These are phyloP conservation scores for Globisporangium emineosum DNA, from an alignment of 352 stramenopile genomes.

Conservation along the genomic window DNA sequence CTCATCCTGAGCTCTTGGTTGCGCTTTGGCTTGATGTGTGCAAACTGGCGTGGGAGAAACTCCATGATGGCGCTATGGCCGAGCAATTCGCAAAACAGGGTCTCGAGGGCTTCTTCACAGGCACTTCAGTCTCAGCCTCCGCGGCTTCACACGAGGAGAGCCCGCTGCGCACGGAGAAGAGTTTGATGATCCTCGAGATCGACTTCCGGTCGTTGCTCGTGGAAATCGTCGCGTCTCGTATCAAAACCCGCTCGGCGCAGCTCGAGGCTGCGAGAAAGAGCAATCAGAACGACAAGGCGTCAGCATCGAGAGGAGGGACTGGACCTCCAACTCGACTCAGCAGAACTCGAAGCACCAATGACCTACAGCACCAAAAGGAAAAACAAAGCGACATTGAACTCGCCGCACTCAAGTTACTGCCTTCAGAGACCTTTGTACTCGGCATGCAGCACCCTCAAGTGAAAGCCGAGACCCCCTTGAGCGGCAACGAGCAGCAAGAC, in stretches of 20 bases:
- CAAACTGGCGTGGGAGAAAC: constrained; percentile 36
- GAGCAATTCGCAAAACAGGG: constrained; percentile 26
- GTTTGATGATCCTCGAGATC: constrained; percentile 49
- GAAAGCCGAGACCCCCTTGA: neutral
- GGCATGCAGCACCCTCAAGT: constrained; percentile 25
- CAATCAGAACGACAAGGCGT: constrained; percentile 2
- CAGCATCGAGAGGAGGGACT: neutral
- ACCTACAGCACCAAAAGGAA: neutral
- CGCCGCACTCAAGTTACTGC: constrained; percentile 18
- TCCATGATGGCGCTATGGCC: constrained; percentile 32
- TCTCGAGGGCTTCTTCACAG: constrained; percentile 41
- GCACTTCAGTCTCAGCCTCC: neutral
- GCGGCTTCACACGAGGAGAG: constrained; percentile 12
- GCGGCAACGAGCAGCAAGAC: neutral
- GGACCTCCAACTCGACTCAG: neutral
- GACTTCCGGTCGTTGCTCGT: constrained; percentile 48
- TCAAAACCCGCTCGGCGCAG: constrained; percentile 29
- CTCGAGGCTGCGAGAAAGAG: constrained; percentile 13
- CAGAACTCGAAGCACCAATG: neutral
- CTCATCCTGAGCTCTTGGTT: constrained; percentile 33
- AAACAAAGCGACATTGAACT: constrained; percentile 20
- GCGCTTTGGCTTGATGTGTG: constrained; percentile 47
- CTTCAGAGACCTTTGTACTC: constrained; percentile 30
- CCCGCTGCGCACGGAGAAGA: constrained; percentile 33
- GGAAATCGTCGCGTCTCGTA: constrained; percentile 37